Conservation (phyloP, 2,329 filamentous ascomycete genomes). For the Trichophyton mentagrophytes region DNA sequence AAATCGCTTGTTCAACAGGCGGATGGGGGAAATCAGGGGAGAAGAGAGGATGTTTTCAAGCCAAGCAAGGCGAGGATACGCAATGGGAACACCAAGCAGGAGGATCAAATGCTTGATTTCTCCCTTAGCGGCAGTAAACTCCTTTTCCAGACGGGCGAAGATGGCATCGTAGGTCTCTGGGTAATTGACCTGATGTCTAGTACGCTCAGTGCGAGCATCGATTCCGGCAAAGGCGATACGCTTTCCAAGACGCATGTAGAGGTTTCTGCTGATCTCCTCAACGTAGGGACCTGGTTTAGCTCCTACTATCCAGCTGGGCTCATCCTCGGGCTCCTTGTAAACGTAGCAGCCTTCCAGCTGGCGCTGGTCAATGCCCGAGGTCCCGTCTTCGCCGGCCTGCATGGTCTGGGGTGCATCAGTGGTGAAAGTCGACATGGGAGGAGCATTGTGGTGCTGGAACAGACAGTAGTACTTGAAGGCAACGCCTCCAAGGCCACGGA, state of each 20-base stretch:
- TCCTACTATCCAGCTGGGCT: slow-evolving; percentile 68
- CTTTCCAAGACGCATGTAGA: slow-evolving; percentile 52
- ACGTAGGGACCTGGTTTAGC: slow-evolving; percentile 56
- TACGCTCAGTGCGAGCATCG: slow-evolving; percentile 58
- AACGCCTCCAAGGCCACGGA: slow-evolving; percentile 51
- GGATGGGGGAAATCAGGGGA: slow-evolving; percentile 75
- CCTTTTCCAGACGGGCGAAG: slow-evolving; percentile 42
- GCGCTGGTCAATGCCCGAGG: slow-evolving; percentile 47
- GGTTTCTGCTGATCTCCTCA: slow-evolving; percentile 46
- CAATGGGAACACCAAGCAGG: slow-evolving; percentile 59
- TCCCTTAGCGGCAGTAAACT: slow-evolving; percentile 39
- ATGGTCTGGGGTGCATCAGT: slow-evolving; percentile 53
- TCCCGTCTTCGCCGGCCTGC: slow-evolving; percentile 34
- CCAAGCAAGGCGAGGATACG: slow-evolving; percentile 70
- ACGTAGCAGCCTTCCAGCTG: slow-evolving; percentile 69
- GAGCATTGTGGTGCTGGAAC: slow-evolving; percentile 66
- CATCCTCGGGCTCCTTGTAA: slow-evolving; percentile 42
- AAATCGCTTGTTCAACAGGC: slow-evolving; percentile 80
- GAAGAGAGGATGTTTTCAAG: slow-evolving; percentile 83
- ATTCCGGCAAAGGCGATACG: slow-evolving; percentile 52
- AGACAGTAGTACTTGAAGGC: slow-evolving; percentile 50
- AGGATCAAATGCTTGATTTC: slow-evolving; percentile 52
- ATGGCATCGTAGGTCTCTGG: slow-evolving; percentile 49
- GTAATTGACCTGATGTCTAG: slow-evolving; percentile 88
- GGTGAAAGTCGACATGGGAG: slow-evolving; percentile 74